Base-by-base conservation (phyloP, 768 basidiomycete genomes). In the Pisolithus marmoratus region DNA sequence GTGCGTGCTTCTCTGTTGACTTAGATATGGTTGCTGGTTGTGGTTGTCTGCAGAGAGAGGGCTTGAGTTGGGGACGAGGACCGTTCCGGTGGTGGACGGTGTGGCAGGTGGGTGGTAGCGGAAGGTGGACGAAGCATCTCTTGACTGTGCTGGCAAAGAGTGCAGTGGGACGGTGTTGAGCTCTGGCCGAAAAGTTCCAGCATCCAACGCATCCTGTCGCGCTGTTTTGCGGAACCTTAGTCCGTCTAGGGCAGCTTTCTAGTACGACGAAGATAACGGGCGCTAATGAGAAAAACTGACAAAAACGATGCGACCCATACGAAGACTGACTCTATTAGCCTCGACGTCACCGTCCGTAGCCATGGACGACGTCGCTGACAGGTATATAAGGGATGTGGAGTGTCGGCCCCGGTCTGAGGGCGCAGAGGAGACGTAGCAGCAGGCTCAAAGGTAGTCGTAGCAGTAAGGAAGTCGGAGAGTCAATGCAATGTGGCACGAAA, bases 11-110 rank as follows among this genome's bases (percentile, higher is more conserved):
- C 27, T 56, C 52, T 70, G 63, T 14, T 68, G 73, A 34, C 70
- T 60, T 52, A 72, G 70, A 20, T 74, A 62, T 27, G 72, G 71
- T 63, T 73, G 58, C 23, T 65, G 72, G 52, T 72, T 59, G 15
- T 60, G 55, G 14, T 70, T 54, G 53, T 82, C 77, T 44, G 74
- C 65, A 37, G 60, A 58, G 34, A 77, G 61, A 29, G 87, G 86
- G 56, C 86, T 90, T 49, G 90, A 90, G 69, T 76, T 85, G 45
- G 88, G 88, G 22, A 88, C 87, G 49, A 90, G 81, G 47, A 90
- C 69, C 50, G 71, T 80, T 63, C 79, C 81, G 26, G 77, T 64
- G 9, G 77, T 64, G 9, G 77, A 70, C 8, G 82, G 69, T 58
- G 54, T 75, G 61, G 65, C 66, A 38, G 61, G 75, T 60, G 72